Evolutionary conservation across 208 protist genomes (phyloP).

Genomic region (Acanthamoeba castellanii): DNA sequence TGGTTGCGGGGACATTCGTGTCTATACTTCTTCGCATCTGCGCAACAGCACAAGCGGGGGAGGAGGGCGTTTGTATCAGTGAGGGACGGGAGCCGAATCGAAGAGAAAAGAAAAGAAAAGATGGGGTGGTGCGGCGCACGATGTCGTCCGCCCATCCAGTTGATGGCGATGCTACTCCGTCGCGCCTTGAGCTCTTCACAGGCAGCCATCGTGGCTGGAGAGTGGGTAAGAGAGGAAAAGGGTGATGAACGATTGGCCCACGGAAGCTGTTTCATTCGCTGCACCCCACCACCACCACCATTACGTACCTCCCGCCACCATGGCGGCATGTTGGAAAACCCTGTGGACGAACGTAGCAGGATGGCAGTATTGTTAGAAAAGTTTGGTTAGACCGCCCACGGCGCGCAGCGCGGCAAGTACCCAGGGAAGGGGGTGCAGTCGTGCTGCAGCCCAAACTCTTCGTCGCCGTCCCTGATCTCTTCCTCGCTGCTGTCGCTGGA

Average conservation of each 20-base stretch:
- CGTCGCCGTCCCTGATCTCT: constrained; percentile 15
- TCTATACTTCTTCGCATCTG: constrained; percentile 9
- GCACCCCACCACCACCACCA: no score
- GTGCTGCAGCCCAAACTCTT: constrained; percentile 46
- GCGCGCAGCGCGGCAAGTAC: not conserved
- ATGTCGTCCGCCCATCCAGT: constrained; percentile 67
- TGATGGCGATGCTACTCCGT: not conserved
- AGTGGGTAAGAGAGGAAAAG: no score
- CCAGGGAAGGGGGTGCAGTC: constrained; percentile 32
- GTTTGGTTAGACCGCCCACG: no score
- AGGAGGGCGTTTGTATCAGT: not conserved
- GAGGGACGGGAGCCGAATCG: not conserved
- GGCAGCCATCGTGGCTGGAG: not conserved
- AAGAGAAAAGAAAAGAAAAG: not conserved
- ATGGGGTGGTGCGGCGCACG: not conserved
- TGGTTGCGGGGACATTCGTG: not conserved
- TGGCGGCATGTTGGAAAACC: constrained; percentile 1
- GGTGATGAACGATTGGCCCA: not conserved
- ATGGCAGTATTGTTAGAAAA: not conserved
- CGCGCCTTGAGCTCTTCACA: not conserved
- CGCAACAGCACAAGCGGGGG: not conserved
- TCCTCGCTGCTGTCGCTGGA: not conserved
- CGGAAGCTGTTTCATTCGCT: no score
- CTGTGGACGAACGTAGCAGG: not conserved
- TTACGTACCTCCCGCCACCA: not conserved